Evolutionary conservation across 108 stramenopile genomes (phyloP), one percentile per base, ranked within the genome.

Genomic region (Ochromonas danica): DNA sequence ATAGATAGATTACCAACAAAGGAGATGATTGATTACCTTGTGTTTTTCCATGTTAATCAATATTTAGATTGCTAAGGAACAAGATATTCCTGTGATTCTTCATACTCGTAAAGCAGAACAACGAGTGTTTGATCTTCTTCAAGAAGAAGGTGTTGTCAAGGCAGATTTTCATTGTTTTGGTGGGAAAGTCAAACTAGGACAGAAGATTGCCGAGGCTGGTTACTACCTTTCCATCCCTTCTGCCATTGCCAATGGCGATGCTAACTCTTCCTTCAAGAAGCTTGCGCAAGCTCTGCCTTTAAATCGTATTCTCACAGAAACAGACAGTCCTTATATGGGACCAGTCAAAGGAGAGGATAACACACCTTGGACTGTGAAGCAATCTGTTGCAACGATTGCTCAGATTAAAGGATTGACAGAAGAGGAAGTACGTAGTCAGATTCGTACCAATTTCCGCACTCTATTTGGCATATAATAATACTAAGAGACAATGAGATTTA

Each of bases 241-340:
- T 2, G 78, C 38, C 33, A 70, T 83, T 0, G 79, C 1, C 35
- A 70, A 60, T 27, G 41, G n/a, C 25, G 41, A 72, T 35, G 17
- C 30, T 2, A 10, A 28, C 6, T 72, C 42, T 6, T 22, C 30
- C 3, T 67, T 67, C 25, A 36, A 6, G 63, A 67, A 67, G 35
- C 63, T 67, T 36, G 63, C 31, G 31, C 6, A 3, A 36, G 6
- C 31, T 6, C 0, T 84, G 74, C 83, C 83, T 2, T 40, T 84
- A 14, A 61, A 84, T 17, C 51, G 71, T 25, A 61, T 84, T 6
- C 40, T 84, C 39, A 84, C 81, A 81, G 83, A 84, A 62, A 84
- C 83, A n/a, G 83, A 84, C 60, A 39, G 71, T 25, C 83, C 83
- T 40, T 84, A 81, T 36, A 80, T 81, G 80, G 80, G 83, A 22